Evolutionary conservation across 2,329 filamentous ascomycete species (phyloP), one percentile per base, ranked within the genome.

Genomic region (Ceratocystis destructans): DNA sequence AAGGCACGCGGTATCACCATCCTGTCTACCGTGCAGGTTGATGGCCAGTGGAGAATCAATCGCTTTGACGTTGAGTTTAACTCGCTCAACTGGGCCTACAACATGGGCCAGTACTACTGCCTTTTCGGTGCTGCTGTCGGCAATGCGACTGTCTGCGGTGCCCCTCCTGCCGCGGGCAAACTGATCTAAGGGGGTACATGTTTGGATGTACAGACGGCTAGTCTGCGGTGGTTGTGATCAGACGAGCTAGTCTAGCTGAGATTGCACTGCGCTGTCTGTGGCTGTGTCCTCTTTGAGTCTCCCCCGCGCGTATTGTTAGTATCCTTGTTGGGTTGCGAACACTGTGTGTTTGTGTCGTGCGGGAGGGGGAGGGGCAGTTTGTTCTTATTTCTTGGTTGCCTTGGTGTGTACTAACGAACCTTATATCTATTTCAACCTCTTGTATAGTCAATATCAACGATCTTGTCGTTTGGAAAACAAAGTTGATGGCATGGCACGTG

Each of bases 11-110:
- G 69, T 31, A 55, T 71, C 7, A 71, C 68, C 25, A 68, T 71
- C 46, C 66, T 71, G 65, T 62, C 69, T 31, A 62, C 68, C 15
- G 68, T 68, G 28, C 69, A 69, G 66, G 69, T 70, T 3, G 41
- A 55, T 7, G 65, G 66, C 41, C 28, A 64, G 61, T 70, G 69
- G 69, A 64, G 66, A 41, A 70, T 70, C 48, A 67, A 64, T 62
- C 63, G 53, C 37, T 67, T 64, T 22, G 69, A 70, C 44, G 69
- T 69, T 33, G 69, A 70, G 67, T 70, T 70, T 48, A 70, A 70
- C 68, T 66, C 69, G 46, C 66, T 70, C 12, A 68, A 46, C 48
- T 70, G 65, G 66, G 66, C 68, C 25, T 69, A 69, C 46, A 55
- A 70, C 55, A 41, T 65, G 44, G 66, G 68, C 15, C 65, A 67